Conservation (phyloP, 1,284 basidiomycete species). For the Heterobasidion parviporum region DNA sequence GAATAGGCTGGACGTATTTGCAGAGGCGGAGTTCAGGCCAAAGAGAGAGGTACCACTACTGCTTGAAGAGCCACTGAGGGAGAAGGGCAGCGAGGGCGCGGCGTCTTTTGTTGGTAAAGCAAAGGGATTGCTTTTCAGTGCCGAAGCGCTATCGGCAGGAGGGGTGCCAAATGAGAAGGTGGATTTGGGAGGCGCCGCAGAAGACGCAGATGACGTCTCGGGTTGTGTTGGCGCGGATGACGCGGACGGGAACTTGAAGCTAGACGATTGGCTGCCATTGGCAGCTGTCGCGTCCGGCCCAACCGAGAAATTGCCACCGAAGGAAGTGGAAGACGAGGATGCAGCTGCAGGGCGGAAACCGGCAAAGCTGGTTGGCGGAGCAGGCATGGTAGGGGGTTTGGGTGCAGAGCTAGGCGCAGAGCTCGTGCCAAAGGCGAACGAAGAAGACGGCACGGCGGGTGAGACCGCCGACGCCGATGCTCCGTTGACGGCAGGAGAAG, state of each 20-base stretch:
- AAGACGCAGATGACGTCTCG: too few relatives aligned
- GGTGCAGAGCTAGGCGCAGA: conserved; percentile 4
- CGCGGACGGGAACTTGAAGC: too few relatives aligned
- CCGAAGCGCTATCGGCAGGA: background rate
- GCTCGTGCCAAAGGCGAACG: conserved; percentile 7
- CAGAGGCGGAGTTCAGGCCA: conserved; percentile 1
- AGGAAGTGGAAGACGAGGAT: background rate
- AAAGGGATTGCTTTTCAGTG: background rate
- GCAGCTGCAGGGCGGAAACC: conserved; percentile 14
- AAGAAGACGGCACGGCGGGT: conserved; percentile 9
- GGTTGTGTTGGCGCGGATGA: too few relatives aligned
- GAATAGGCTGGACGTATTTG: conserved; percentile 7
- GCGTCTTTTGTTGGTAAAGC: background rate
- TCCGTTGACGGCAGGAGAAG: conserved; percentile 4
- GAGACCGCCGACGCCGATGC: background rate
- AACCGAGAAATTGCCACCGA: too few relatives aligned
- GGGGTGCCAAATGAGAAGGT: conserved; percentile 4
- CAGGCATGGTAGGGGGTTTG: conserved; percentile 41
- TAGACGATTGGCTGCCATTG: too few relatives aligned
- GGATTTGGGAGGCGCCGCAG: conserved; percentile 1
- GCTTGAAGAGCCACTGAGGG: background rate
- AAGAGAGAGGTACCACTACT: background rate
- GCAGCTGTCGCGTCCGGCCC: too few relatives aligned
- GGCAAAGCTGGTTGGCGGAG: conserved; percentile 26
- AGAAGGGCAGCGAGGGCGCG: background rate